These are phyloP conservation scores for Trichoderma sp. DNA, from an alignment of 2,329 filamentous ascomycete species.

Conservation along the genomic window DNA sequence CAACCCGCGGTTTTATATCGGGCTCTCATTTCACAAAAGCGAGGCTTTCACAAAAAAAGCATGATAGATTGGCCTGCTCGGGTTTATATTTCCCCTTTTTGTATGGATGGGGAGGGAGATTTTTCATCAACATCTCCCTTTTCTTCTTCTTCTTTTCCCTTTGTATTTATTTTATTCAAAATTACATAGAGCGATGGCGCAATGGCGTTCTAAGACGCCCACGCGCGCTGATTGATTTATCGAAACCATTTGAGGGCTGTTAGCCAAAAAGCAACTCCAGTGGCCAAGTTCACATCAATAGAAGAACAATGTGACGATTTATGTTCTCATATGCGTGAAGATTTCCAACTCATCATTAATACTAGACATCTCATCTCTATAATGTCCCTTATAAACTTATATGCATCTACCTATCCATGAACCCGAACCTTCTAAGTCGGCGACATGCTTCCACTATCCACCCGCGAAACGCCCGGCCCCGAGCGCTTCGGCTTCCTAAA, in stretches of 20 bases:
- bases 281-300: not conserved
- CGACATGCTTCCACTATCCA: slow-evolving; percentile 32
- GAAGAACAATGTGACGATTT: not conserved
- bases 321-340: not conserved
- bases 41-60: slow-evolving; percentile 1
- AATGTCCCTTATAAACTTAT: not conserved
- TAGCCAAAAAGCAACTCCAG: not conserved
- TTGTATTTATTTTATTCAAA: not conserved
- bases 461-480: slow-evolving; percentile 35
- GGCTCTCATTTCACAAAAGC: not conserved
- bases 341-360: not conserved
- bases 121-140: not conserved
- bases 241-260: not conserved
- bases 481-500: slow-evolving; percentile 65
- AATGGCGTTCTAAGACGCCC: not conserved
- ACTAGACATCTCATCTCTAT: not conserved
- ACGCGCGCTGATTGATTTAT: not conserved
- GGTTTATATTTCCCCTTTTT: not conserved
- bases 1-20: not conserved
- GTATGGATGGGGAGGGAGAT: not conserved
- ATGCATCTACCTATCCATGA: not conserved
- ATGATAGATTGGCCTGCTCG: not conserved
- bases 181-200: slow-evolving; percentile 16
- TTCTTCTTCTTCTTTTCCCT: not conserved
- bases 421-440: slow-evolving; percentile 26